Evolutionary conservation across 441 rosid species (phyloP).

Genomic region (Kokia cookei): DNA sequence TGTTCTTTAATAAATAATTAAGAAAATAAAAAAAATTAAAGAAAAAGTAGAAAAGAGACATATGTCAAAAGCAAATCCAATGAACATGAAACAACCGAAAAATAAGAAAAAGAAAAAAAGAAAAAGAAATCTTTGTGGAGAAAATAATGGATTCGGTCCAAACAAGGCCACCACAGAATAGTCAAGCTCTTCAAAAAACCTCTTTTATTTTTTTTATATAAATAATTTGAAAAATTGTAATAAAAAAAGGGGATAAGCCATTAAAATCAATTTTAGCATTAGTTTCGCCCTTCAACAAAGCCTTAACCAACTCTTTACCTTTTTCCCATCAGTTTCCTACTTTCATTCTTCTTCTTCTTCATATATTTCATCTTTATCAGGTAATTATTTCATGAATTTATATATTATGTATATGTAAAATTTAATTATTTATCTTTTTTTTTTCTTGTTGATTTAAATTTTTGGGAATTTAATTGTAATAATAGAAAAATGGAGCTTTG

Average conservation of each 20-base stretch:
- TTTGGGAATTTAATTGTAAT: background rate
- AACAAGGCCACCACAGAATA: conserved; percentile 11
- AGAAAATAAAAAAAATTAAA: too few relatives aligned
- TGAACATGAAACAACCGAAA: background rate
- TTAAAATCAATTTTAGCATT: conserved; percentile 24
- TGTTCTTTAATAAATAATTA: too few relatives aligned
- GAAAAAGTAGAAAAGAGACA: background rate
- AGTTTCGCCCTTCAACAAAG: conserved; percentile 35
- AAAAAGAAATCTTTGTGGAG: background rate
- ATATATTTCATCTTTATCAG: conserved; percentile 4
- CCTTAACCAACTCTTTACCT: conserved; percentile 14
- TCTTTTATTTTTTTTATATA: background rate
- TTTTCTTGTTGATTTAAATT: background rate
- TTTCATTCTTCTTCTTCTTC: background rate
- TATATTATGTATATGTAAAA: background rate
- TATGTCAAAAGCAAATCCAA: background rate
- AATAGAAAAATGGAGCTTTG: conserved; percentile 28
- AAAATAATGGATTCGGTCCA: conserved; percentile 20
- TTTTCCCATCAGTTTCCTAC: background rate
- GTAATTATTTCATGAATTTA: background rate
- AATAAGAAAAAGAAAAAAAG: background rate
- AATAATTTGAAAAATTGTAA: background rate
- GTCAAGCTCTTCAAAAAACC: conserved; percentile 15
- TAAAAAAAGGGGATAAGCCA: conserved; percentile 25
- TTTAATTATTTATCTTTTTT: background rate